Base-by-base conservation (phyloP, 139 green algal species). In the Picochlorum sp. region DNA sequence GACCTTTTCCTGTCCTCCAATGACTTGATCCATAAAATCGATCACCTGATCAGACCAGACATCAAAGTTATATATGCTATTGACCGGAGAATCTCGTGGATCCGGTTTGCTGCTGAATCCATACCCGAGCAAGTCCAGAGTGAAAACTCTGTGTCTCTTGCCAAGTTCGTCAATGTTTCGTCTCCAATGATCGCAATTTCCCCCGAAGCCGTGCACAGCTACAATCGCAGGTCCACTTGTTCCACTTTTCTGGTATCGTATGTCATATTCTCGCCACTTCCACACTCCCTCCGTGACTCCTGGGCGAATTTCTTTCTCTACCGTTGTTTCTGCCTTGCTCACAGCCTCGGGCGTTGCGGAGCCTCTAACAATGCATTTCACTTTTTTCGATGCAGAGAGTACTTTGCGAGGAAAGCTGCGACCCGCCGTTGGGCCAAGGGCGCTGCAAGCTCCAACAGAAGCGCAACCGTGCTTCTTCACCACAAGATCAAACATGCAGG, bases 121-220 rank as follows among this genome's bases (percentile, higher is more conserved):
- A 62, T 92, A 97, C 1, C 92, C 92, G 6, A 98, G 76, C 34
- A 98, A 72, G 70, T 98, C 92, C 13, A 98, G 87, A 26, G 92
- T 83, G 62, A 77, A 98, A 1, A 77, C 78, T 1, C 75, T 73
- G 34, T 73, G 72, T 26, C n/a, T 41, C 21, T 68, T 13, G 2
- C 68, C 89, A 15, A 97, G 68, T 21, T 61, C 74, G 0, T 74
- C 74, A 14, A 89, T 76, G 73, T 96, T 97, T 68, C 97, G 94
- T 15, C 90, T 71, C 84, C 84, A 95, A 65, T 95, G 88, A 69
- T 90, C 85, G n/a, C 72, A 79, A 67, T 97, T 97, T 26, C 82
- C 89, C 2, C 92, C 92, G 82, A 98, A 98, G 8, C 92, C 91
- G 56, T 98, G 92, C 7, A 69, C 58, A 49, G 32, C 62, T 15